Percentiles rank a stretch among this genome's conserved stretches.
These are phyloP conservation scores for Metschnikowia proteae DNA, from an alignment of 805 yeast species.

Conservation along the genomic window DNA sequence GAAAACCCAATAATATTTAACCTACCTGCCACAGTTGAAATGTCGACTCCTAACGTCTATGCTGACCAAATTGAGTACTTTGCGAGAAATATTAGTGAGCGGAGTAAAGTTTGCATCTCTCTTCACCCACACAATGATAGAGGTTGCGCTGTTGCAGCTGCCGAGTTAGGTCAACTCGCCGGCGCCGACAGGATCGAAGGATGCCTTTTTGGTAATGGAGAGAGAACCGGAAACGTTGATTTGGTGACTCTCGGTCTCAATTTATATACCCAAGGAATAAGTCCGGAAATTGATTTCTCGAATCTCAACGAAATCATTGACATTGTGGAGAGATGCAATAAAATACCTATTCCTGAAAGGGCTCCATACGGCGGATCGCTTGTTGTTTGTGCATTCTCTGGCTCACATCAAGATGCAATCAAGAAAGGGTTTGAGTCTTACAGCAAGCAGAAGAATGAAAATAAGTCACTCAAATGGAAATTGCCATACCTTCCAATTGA, in stretches of 20 bases:
- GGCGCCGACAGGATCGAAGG: conserved; percentile 91
- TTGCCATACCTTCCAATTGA: conserved; percentile 82
- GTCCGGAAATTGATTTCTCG: conserved; percentile 68
- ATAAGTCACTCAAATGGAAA: conserved; percentile 51
- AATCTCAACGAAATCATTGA: conserved; percentile 65
- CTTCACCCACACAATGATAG: conserved; percentile 83
- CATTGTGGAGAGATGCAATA: conserved; percentile 73
- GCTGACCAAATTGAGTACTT: conserved; percentile 85
- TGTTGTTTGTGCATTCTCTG: conserved; percentile 80
- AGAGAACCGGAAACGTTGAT: conserved; percentile 85
- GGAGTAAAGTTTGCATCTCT: conserved; percentile 70
- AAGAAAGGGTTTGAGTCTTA: conserved; percentile 69
- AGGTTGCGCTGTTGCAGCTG: conserved; percentile 88
- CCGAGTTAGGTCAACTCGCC: conserved; percentile 75
- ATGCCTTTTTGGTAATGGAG: conserved; percentile 81
- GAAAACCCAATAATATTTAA: conserved; percentile 72
- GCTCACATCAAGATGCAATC: conserved; percentile 87
- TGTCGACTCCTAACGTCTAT: conserved; percentile 74
- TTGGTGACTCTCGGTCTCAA: conserved; percentile 74
- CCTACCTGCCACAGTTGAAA: conserved; percentile 82
- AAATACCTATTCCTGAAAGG: conserved; percentile 73
- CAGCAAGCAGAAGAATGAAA: conserved; percentile 34
- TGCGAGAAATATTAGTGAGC: conserved; percentile 53
- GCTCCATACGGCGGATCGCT: conserved; percentile 82
- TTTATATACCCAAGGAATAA: conserved; percentile 73